These are phyloP conservation scores for Citrus sp. DNA, from an alignment of 345 rosid genomes.

Conservation along the genomic window DNA sequence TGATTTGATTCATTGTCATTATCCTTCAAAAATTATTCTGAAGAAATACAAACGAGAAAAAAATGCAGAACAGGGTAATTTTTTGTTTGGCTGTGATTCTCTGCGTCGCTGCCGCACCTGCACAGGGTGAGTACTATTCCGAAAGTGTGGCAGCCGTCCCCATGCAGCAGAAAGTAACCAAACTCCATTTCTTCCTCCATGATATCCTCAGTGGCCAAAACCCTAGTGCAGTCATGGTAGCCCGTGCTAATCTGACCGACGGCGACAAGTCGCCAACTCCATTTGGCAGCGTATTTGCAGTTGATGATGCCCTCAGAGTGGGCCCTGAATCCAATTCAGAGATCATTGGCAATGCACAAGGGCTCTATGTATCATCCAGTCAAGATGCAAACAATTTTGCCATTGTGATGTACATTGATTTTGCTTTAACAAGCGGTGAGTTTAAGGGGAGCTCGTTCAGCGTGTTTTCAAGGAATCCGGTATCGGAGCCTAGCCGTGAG, in stretches of 20 bases:
- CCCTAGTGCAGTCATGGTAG: conserved; percentile 53
- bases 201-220: conserved; percentile 53
- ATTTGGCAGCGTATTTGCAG: conserved; percentile 38
- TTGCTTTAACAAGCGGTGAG: conserved; percentile 35
- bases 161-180: conserved; percentile 33
- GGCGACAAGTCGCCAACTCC: conserved; percentile 39
- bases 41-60: not conserved
- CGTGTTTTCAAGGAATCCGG: conserved; percentile 43
- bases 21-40: no score
- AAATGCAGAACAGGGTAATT: conserved; percentile 2
- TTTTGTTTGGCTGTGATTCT: not conserved
- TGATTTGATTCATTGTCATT: not conserved
- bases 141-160: conserved; percentile 1
- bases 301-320: conserved; percentile 41
- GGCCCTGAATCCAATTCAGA: conserved; percentile 33
- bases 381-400: conserved; percentile 11
- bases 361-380: conserved; percentile 35
- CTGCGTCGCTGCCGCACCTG: not conserved
- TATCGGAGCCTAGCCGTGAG: conserved; percentile 30
- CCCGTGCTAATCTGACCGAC: conserved; percentile 26
- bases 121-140: conserved; percentile 2
- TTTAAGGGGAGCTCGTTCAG: conserved; percentile 49
- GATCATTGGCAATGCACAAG: conserved; percentile 39
- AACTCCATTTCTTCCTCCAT: conserved; percentile 68
- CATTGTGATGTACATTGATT: conserved; percentile 34